These are phyloP conservation scores for Phoma herbarum DNA, from an alignment of 2,329 filamentous ascomycete genomes.

Conservation along the genomic window DNA sequence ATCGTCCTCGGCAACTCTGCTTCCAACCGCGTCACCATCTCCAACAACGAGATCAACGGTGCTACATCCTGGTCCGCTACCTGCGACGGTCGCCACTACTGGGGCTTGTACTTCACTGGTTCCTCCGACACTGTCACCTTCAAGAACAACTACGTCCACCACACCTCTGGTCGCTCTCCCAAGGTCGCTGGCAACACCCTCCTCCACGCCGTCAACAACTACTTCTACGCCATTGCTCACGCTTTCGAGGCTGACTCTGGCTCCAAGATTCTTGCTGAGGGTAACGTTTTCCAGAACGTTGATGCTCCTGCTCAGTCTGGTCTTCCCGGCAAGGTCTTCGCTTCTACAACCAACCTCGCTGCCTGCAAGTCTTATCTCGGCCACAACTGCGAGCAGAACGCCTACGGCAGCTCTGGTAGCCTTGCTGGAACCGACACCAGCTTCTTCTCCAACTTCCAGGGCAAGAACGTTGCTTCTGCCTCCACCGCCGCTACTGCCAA, in stretches of 20 bases:
- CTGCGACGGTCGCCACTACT: constrained; percentile 68
- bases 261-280: constrained; percentile 61
- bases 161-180: constrained; percentile 65
- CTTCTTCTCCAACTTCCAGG: constrained; percentile 62
- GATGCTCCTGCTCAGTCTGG: constrained; percentile 52
- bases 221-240: constrained; percentile 65
- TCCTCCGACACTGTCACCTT: constrained; percentile 65
- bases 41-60: constrained; percentile 69
- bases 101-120: constrained; percentile 67
- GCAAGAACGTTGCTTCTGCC: constrained; percentile 63
- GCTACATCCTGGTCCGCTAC: constrained; percentile 63
- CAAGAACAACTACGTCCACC: constrained; percentile 69
- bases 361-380: constrained; percentile 59
- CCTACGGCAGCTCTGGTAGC: constrained; percentile 40
- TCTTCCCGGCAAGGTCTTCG: constrained; percentile 54
- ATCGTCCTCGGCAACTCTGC: constrained; percentile 65
- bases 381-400: constrained; percentile 61
- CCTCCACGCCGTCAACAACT: constrained; percentile 70
- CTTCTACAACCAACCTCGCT: constrained; percentile 49
- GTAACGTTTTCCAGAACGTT: constrained; percentile 67
- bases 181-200: constrained; percentile 66
- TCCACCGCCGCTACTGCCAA: constrained; percentile 27
- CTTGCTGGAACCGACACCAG: constrained; percentile 53
- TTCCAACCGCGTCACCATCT: constrained; percentile 66
- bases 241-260: constrained; percentile 62